Percentiles rank a stretch among this genome's conserved stretches.
phyloP scores from a whole-genome alignment of 129 eudicot genomes.

The Ambrosia trifida region DNA sequence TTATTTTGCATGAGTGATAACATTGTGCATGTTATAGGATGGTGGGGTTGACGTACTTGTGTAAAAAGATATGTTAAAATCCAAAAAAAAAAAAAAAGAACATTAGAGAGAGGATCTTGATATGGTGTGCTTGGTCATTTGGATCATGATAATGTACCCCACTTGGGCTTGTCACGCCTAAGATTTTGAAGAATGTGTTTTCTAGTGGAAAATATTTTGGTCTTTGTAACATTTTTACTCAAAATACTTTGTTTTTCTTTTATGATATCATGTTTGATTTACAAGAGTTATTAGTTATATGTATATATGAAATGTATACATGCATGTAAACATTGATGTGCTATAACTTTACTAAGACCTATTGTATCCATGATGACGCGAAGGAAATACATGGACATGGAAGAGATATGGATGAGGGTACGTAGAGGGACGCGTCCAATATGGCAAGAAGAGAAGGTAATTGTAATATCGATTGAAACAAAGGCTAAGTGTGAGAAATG shows the following conservation, averaged over 20 bases:
- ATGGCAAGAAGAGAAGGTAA: no score
- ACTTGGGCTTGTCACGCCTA: slow-evolving; percentile 71
- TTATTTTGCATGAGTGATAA: slow-evolving; percentile 40
- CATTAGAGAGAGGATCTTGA: slow-evolving; percentile 22
- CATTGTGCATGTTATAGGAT: slow-evolving; percentile 40
- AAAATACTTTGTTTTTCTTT: not conserved
- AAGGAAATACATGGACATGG: no score
- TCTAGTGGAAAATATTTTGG: slow-evolving; percentile 32
- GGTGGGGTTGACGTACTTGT: slow-evolving; percentile 51
- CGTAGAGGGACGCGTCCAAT: no score
- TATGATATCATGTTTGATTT: not conserved
- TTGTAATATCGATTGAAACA: no score
- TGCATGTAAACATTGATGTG: not conserved
- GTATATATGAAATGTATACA: not conserved
- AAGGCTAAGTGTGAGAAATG: no score
- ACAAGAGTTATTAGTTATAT: no score
- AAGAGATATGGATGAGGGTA: no score
- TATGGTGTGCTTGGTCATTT: slow-evolving; percentile 28
- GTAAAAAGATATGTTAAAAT: slow-evolving; percentile 39
- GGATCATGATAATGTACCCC: slow-evolving; percentile 65
- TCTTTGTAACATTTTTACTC: slow-evolving; percentile 19
- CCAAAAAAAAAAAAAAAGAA: not conserved
- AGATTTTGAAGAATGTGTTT: slow-evolving; percentile 55
- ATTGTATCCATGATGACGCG: no score
- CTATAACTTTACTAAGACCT: no score